These are phyloP conservation scores for Calcarisporium arbuscula DNA, from an alignment of 2,329 filamentous ascomycete species.

Conservation along the genomic window DNA sequence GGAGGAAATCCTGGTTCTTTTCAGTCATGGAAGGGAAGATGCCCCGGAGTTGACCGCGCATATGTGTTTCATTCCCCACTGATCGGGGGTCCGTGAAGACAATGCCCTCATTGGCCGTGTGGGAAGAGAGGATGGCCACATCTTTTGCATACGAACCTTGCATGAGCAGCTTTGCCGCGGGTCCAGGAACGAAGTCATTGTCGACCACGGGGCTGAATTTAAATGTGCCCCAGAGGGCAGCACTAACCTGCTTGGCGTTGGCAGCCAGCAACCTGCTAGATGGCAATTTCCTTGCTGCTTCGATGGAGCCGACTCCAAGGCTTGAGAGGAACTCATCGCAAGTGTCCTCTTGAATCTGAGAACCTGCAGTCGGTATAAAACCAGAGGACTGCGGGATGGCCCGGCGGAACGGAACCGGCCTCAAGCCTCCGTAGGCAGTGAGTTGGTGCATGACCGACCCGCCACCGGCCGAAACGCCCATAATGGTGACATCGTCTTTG, in stretches of 20 bases:
- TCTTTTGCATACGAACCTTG: conserved; percentile 6
- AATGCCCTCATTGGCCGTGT: conserved; percentile 4
- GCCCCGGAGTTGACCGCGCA: conserved; percentile 1
- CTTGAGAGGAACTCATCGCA: conserved; percentile 4
- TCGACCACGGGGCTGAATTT: conserved; percentile 8
- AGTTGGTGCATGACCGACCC: conserved; percentile 32
- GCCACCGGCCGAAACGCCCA: conserved; percentile 45
- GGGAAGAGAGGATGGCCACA: conserved; percentile 1
- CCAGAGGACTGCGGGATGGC: conserved; percentile 1
- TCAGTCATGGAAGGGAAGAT: neutral
- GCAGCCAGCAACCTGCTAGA: conserved; percentile 1
- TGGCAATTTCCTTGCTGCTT: conserved; percentile 5
- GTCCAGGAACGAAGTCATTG: conserved; percentile 6
- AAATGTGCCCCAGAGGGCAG: conserved; percentile 4
- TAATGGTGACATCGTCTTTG: conserved; percentile 28
- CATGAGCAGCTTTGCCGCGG: conserved; percentile 8
- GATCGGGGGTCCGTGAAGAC: conserved; percentile 3
- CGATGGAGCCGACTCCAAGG: conserved; percentile 5
- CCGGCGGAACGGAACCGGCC: neutral
- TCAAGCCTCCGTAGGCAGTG: conserved; percentile 2
- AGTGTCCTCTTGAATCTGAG: conserved; percentile 1
- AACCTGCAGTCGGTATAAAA: conserved; percentile 3
- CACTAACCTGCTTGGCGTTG: conserved; percentile 6
- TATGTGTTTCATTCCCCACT: neutral
- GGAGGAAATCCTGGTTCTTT: neutral